These are phyloP conservation scores for Schizophyllum amplum DNA, from an alignment of 1,284 basidiomycete genomes.

Conservation along the genomic window DNA sequence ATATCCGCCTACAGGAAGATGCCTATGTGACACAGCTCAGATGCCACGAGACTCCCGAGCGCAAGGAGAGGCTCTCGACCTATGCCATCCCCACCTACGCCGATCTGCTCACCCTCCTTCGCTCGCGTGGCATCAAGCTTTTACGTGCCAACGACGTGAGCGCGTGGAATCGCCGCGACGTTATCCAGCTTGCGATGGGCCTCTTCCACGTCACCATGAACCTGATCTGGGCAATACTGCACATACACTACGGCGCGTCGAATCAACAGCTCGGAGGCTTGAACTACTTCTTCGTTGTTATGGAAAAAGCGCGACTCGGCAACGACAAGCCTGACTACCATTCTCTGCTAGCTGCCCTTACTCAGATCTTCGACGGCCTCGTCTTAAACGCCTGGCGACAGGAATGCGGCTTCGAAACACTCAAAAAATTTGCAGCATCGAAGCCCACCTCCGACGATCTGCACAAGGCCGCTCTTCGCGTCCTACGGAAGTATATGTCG, in stretches of 20 bases:
- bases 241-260: not conserved
- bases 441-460: not conserved
- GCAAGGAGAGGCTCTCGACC: not conserved
- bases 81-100: slow-evolving; percentile 1
- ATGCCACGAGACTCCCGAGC: not conserved
- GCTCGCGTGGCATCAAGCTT: not conserved
- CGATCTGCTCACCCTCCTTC: not conserved
- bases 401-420: slow-evolving; percentile 14
- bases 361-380: slow-evolving; percentile 17
- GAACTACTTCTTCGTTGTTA: slow-evolving; percentile 18
- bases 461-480: slow-evolving; percentile 5
- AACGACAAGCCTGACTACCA: slow-evolving; percentile 22
- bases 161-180: not conserved
- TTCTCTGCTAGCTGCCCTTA: slow-evolving; percentile 16
- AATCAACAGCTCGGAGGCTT: slow-evolving; percentile 16
- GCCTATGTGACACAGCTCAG: slow-evolving; percentile 1
- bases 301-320: slow-evolving; percentile 17
- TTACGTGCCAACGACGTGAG: slow-evolving; percentile 4
- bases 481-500: slow-evolving; percentile 13
- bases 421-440: slow-evolving; percentile 4
- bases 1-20: slow-evolving; percentile 3
- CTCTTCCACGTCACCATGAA: slow-evolving; percentile 2
- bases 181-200: slow-evolving; percentile 2
- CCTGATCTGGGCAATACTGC: not conserved
- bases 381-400: slow-evolving; percentile 19